Conservation (phyloP, 176 grass and related monocot genomes). For the Leersia perrieri region DNA sequence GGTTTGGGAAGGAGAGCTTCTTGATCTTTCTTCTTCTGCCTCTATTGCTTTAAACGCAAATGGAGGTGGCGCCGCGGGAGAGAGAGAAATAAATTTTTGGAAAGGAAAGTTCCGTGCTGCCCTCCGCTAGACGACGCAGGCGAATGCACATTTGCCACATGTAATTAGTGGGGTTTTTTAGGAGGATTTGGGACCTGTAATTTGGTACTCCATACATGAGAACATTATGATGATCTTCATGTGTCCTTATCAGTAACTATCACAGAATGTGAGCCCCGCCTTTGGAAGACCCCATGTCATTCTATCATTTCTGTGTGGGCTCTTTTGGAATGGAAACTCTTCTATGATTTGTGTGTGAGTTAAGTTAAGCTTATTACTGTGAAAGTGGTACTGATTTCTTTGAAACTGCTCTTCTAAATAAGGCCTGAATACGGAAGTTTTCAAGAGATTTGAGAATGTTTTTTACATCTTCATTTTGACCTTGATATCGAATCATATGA, state of each 20-base stretch:
- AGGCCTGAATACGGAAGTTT: not conserved
- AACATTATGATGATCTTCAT: not conserved
- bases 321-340: too few species aligned
- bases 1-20: not conserved
- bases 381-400: not conserved
- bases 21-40: not conserved
- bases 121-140: not conserved
- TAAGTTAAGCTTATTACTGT: not conserved
- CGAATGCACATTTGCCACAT: not conserved
- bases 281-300: too few species aligned
- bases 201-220: not conserved
- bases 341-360: not conserved
- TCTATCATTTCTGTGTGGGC: too few species aligned
- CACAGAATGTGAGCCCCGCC: not conserved
- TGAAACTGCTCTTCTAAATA: not conserved
- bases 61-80: not conserved
- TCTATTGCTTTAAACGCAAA: not conserved
- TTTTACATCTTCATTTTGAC: not conserved
- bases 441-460: not conserved
- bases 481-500: not conserved
- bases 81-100: constrained; percentile 11
- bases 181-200: not conserved
- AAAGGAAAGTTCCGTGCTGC: constrained; percentile 40
- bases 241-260: not conserved
- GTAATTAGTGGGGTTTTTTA: too few species aligned